Conservation (phyloP, 108 stramenopile genomes). For the Cylindrotheca fusiformis region DNA sequence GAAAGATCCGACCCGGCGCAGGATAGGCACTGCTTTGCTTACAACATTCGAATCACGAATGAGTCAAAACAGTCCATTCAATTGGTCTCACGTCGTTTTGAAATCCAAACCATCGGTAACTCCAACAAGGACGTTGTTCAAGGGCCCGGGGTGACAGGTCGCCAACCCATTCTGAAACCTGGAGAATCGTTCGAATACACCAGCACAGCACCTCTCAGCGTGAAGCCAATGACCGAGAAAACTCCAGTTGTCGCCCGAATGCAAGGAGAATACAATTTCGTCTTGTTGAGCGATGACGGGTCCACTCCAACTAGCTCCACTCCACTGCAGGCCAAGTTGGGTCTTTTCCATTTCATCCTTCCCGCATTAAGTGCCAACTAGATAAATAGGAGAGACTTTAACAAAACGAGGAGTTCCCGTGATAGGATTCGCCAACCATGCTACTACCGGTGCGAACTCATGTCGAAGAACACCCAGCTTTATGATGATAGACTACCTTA, state of each 20-base stretch:
- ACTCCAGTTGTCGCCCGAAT: conserved; percentile 87
- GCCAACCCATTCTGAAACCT: conserved; percentile 89
- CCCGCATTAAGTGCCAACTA: conserved; percentile 35
- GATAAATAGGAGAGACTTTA: neutral
- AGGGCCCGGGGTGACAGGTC: conserved; percentile 87
- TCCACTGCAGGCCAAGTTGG: conserved; percentile 84
- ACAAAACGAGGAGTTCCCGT: neutral
- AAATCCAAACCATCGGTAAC: conserved; percentile 86
- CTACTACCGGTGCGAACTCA: neutral
- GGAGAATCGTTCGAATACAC: conserved; percentile 93
- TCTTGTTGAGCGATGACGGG: conserved; percentile 72
- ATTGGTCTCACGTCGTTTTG: conserved; percentile 85
- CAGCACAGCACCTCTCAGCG: conserved; percentile 78
- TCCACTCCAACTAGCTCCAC: conserved; percentile 67
- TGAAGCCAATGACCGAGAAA: conserved; percentile 76
- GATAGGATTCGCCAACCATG: neutral
- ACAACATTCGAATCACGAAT: conserved; percentile 94
- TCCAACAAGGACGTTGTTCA: conserved; percentile 86
- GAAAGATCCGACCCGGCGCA: conserved; percentile 78
- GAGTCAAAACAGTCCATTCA: conserved; percentile 71
- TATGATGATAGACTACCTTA: neutral
- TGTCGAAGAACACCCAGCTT: neutral
- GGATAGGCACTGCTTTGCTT: conserved; percentile 90
- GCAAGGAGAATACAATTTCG: conserved; percentile 86
- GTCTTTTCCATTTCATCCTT: conserved; percentile 84